Percentiles rank a stretch among this genome's conserved stretches.
phyloP scores from a whole-genome alignment of 768 basidiomycete species.

The Paxillus rubicundulus region DNA sequence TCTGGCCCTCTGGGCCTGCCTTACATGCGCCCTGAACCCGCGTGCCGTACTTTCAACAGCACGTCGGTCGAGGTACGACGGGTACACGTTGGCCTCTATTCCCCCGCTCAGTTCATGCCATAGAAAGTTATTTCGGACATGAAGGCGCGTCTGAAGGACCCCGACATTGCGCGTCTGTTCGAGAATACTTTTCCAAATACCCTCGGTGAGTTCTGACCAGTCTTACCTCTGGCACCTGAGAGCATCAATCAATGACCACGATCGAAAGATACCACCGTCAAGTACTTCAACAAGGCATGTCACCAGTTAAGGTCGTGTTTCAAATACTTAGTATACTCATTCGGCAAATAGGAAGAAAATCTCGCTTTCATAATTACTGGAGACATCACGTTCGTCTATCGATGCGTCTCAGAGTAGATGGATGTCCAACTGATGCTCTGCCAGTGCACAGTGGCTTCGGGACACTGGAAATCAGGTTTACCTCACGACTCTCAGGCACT shows the following conservation, averaged over 20 bases:
- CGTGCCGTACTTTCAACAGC: slow-evolving; percentile 75
- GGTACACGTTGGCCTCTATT: background rate
- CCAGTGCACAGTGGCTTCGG: slow-evolving; percentile 79
- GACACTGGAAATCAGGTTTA: slow-evolving; percentile 76
- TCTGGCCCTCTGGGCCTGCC: slow-evolving; percentile 61
- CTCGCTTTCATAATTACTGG: slow-evolving; percentile 81
- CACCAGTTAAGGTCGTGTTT: background rate
- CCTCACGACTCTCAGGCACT: background rate
- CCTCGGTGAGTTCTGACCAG: slow-evolving; percentile 46
- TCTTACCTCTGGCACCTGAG: background rate
- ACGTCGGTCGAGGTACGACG: slow-evolving; percentile 64
- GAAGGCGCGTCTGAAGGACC: slow-evolving; percentile 68
- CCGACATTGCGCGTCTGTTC: slow-evolving; percentile 74
- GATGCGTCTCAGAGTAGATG: slow-evolving; percentile 1
- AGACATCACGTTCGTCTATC: slow-evolving; percentile 63
- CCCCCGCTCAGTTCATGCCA: background rate
- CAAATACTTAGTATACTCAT: slow-evolving; percentile 10
- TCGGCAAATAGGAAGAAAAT: slow-evolving; percentile 51
- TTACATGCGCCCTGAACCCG: slow-evolving; percentile 67
- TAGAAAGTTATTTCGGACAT: slow-evolving; percentile 76
- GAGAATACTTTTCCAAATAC: slow-evolving; percentile 85
- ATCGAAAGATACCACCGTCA: slow-evolving; percentile 69
- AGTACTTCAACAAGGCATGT: slow-evolving; percentile 64
- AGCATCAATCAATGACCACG: background rate
- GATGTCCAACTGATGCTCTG: slow-evolving; percentile 6